A percentile compares a stretch with the other conserved stretches of the same genome.
These are phyloP conservation scores for Tylopilus sp. DNA, from an alignment of 768 basidiomycete genomes.

Conservation along the genomic window DNA sequence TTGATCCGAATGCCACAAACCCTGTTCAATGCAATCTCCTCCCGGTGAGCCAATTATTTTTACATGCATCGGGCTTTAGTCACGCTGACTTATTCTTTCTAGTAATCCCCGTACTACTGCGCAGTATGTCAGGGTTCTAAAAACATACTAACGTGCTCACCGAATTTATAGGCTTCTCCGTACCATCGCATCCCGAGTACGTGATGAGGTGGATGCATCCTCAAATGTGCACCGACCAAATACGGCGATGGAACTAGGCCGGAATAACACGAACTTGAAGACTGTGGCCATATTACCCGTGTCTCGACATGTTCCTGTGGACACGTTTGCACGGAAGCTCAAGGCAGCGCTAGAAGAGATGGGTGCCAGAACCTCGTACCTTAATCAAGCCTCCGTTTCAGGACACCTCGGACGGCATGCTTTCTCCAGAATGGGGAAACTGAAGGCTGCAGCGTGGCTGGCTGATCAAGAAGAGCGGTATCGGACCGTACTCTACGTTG, in stretches of 20 bases:
- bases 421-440: conserved; percentile 94
- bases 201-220: conserved; percentile 73
- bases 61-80: not conserved
- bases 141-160: not conserved
- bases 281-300: conserved; percentile 92
- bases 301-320: conserved; percentile 83
- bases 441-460: conserved; percentile 90
- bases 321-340: conserved; percentile 85
- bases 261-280: conserved; percentile 86
- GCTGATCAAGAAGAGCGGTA: conserved; percentile 95
- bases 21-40: conserved; percentile 95
- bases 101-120: conserved; percentile 86
- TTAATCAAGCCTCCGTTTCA: conserved; percentile 92
- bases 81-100: not conserved
- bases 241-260: conserved; percentile 56
- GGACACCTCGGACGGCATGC: conserved; percentile 91
- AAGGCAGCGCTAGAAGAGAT: conserved; percentile 86
- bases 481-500: conserved; percentile 92
- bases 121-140: conserved; percentile 46
- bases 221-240: conserved; percentile 49
- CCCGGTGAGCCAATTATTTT: conserved; percentile 47
- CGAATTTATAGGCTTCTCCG: conserved; percentile 55
- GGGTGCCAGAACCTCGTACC: conserved; percentile 88
- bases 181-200: conserved; percentile 90
- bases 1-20: conserved; percentile 96